Evolutionary conservation across 1,284 basidiomycete species (phyloP), one percentile per base, ranked within the genome.

Genomic region (Tilletia setariae): DNA sequence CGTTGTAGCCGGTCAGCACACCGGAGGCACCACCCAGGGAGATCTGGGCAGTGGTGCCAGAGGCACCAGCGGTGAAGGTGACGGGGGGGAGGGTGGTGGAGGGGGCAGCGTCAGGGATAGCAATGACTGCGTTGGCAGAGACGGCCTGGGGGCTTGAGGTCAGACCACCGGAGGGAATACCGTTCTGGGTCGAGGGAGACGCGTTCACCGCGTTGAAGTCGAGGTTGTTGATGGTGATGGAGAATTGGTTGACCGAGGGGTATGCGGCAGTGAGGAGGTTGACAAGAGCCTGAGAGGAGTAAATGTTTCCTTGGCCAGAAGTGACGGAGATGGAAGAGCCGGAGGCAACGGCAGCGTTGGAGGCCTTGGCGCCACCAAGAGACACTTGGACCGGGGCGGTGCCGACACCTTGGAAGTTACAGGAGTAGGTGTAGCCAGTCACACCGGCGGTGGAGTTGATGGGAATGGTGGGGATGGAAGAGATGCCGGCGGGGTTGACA

Each of bases 51-150:
- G 56, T 61, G 13, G 28, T 4, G 25, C 56, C 56, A 15, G 56
- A 61, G 30, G 56, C 32, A 40, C 56, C 56, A 40, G 56, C 56
- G 8, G 56, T 61, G 56, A 61, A 61, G 28, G 56, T 32, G 56
- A 61, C n/a, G 30, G 9, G 28, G 6, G 56, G 32, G 2, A 61
- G 30, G 15, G n/a, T 40, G 7, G 9, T 61, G 4, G 56, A n/a
- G 15, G 56, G 56, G 15, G 56, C 56, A 21, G 30, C 56, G 56
- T 35, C n/a, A 30, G 56, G 56, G 6, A 61, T 32, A 7, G 56
- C 28, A 15, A 56, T 7, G 30, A 21, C 28, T 2, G 56, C n/a
- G 30, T 19, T 40, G 28, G 56, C 28, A 16, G 56, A 8, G 28
- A 61, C 30, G 56, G 56, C 15, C 9, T 30, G 25, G 30, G 16